Evolutionary conservation across 2,329 filamentous ascomycete species (phyloP), one percentile per base, ranked within the genome.

Genomic region (Pseudomassariella vexata): DNA sequence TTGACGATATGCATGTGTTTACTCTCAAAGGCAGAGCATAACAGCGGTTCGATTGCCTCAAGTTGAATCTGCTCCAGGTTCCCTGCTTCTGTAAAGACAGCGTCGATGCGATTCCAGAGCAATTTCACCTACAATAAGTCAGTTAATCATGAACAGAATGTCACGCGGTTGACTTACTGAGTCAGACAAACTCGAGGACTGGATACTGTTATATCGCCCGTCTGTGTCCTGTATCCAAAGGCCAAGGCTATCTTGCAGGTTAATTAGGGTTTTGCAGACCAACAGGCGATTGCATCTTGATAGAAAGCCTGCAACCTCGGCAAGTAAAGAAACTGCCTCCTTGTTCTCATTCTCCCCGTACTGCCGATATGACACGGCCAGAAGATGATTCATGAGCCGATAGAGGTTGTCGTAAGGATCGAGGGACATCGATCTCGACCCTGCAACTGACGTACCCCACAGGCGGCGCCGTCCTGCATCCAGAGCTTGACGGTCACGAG

Each of bases 401-500:
- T 88, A 84, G 1, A 94, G 56, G 32, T 75, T 64, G 32, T 79
- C 71, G 41, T 81, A 85, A 0, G 81, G 76, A 46, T 88, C 73
- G 37, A 65, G 71, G 5, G 61, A 62, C 23, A 61, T 41, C 1
- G 57, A 55, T 32, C 63, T 62, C 3, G 58, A 48, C 2, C 61
- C 62, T 1, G 57, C 55, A 21, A 55, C 55, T 1, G 56, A 50
- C 2, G 69, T 70, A 4, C 77, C 77, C 81, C 82, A 87, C 1
- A 89, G 60, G n/a, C 68, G 69, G 30, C 74, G 73, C 30, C 75
- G 68, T 32, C 76, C 79, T 32, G 74, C 69, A 36, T 87, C 82
- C 5, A 87, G 60, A 9, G 76, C 72, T 39, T 78, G 72, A 6
- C 66, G 65, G 44, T 79, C 79, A 9, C 68, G 66, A 6, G 79